Conservation (phyloP, 2,329 filamentous ascomycete species). For the Aspergillus flavus region DNA sequence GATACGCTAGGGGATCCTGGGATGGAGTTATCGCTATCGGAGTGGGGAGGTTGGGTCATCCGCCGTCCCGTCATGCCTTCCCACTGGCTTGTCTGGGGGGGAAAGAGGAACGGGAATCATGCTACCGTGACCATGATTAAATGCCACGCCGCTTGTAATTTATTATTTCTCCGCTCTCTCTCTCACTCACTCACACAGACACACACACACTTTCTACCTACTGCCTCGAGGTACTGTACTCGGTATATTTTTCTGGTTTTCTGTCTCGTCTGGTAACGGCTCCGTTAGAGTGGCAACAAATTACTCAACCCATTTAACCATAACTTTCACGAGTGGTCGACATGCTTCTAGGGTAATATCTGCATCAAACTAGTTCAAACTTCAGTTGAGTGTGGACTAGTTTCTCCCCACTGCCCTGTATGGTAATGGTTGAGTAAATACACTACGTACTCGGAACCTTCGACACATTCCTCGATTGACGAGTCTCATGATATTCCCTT, state of each 20-base stretch:
- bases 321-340: neutral
- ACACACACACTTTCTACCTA: no score
- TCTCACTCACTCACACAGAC: no score
- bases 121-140: neutral
- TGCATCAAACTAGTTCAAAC: neutral
- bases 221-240: no score
- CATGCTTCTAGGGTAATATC: neutral
- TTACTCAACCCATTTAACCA: neutral
- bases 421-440: neutral
- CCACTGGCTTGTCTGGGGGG: neutral
- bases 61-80: slow-evolving; percentile 4
- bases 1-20: slow-evolving; percentile 42
- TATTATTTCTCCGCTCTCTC: neutral
- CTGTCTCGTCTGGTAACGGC: neutral
- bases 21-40: slow-evolving; percentile 31
- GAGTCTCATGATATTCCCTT: slow-evolving; percentile 21
- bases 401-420: neutral
- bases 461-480: slow-evolving; percentile 5
- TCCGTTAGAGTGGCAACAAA: neutral
- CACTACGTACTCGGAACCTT: neutral
- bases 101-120: neutral
- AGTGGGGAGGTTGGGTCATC: slow-evolving; percentile 18
- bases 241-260: neutral
- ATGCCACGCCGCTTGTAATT: neutral
- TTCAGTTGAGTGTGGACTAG: neutral